Percentiles rank a stretch among this genome's conserved stretches.
Conservation (phyloP, 345 rosid genomes). For the Linum lewisii region DNA sequence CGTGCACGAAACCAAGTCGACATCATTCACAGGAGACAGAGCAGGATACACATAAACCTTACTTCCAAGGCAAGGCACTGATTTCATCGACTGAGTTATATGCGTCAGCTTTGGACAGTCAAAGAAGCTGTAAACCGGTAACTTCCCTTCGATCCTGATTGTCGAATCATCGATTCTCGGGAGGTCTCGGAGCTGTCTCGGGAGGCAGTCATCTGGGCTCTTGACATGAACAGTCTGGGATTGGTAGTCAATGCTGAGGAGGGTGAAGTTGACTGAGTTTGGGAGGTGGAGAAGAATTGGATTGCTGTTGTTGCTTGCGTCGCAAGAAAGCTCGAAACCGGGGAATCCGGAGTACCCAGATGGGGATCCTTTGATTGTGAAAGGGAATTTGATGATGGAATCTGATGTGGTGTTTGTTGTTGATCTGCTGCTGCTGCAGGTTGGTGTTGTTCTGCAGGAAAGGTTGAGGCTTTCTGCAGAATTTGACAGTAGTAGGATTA, state of each 20-base stretch:
- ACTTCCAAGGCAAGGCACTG: neutral
- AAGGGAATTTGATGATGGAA: conserved; percentile 11
- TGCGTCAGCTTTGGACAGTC: neutral
- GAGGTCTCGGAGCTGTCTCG: conserved; percentile 3
- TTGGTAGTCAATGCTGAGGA: conserved; percentile 12
- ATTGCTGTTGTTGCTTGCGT: neutral
- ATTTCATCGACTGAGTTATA: neutral
- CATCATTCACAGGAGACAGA: neutral
- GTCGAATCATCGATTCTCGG: neutral
- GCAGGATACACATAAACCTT: neutral
- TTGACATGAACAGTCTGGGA: neutral
- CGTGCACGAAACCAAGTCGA: conserved; percentile 8
- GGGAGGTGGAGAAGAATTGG: conserved; percentile 17
- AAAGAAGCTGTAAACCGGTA: neutral
- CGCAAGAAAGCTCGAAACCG: conserved; percentile 17
- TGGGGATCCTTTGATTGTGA: neutral
- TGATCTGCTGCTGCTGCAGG: neutral
- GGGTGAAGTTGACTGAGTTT: conserved; percentile 7
- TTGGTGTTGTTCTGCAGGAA: neutral
- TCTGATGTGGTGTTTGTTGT: neutral
- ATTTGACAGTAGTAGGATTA: neutral
- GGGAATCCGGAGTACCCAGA: neutral
- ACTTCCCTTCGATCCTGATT: neutral
- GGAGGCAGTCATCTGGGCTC: conserved; percentile 5
- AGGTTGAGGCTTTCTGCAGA: neutral